Percentiles rank a stretch among this genome's conserved stretches.
These are phyloP conservation scores for Tranzscheliella williamsii DNA, from an alignment of 1,284 basidiomycete species.

Conservation along the genomic window DNA sequence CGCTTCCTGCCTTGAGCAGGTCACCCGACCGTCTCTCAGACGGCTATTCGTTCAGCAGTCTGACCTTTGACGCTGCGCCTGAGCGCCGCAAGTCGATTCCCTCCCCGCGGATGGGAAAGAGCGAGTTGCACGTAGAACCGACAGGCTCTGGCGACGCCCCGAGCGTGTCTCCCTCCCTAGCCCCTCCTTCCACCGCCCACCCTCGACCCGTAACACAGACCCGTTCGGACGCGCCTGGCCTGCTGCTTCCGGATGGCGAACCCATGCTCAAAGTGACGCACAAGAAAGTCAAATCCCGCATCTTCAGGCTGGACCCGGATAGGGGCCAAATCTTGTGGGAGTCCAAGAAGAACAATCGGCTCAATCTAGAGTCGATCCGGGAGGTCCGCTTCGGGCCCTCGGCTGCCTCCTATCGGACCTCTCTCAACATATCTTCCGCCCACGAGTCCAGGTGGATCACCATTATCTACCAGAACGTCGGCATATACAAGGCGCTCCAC, in stretches of 20 bases:
- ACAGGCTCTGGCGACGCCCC: too few species aligned
- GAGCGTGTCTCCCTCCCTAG: too few species aligned
- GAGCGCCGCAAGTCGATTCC: too few species aligned
- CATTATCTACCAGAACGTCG: constrained; percentile 74
- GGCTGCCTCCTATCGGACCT: constrained; percentile 76
- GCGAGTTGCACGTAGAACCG: too few species aligned
- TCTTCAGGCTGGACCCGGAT: constrained; percentile 77
- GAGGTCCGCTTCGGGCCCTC: constrained; percentile 81
- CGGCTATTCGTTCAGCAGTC: too few species aligned
- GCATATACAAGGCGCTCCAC: constrained; percentile 87
- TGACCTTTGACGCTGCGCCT: too few species aligned
- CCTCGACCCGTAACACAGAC: not conserved
- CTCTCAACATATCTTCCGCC: constrained; percentile 67
- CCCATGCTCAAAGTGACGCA: constrained; percentile 84
- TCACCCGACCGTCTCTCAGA: not conserved
- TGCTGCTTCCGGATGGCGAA: constrained; percentile 44
- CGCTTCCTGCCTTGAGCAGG: not conserved
- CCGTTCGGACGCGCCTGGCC: not conserved
- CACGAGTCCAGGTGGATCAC: constrained; percentile 71
- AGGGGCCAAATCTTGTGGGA: constrained; percentile 82
- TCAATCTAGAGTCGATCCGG: constrained; percentile 86
- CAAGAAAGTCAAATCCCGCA: constrained; percentile 75
- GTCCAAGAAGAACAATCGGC: constrained; percentile 72
- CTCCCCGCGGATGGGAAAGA: too few species aligned
- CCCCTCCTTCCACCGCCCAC: too few species aligned